Conservation (phyloP, 2,329 filamentous ascomycete species). For the Furcasterigmium sp. region DNA sequence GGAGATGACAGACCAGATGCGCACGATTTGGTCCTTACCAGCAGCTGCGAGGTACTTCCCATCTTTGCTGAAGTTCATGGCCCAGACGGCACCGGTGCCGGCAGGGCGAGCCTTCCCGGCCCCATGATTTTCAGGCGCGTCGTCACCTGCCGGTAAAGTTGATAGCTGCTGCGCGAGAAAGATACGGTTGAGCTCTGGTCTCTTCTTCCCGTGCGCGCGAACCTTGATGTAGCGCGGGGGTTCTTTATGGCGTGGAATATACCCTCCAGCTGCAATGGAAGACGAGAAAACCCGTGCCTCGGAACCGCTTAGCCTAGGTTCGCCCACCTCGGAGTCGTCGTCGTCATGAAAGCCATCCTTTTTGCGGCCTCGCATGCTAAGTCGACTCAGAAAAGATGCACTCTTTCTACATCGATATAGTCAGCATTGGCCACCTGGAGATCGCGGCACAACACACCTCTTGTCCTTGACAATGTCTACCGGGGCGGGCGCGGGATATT, state of each 20-base stretch:
- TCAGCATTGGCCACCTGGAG: neutral
- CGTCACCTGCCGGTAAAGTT: neutral
- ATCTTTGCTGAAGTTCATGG: slow-evolving; percentile 87
- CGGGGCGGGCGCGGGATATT: slow-evolving; percentile 23
- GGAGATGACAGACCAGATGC: slow-evolving; percentile 84
- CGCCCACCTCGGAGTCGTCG: slow-evolving; percentile 66
- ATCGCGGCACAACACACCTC: slow-evolving; percentile 52
- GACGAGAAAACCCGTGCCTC: slow-evolving; percentile 80
- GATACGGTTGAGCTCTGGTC: slow-evolving; percentile 75
- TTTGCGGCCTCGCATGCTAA: slow-evolving; percentile 70
- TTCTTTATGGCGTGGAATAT: slow-evolving; percentile 80
- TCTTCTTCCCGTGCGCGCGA: slow-evolving; percentile 72
- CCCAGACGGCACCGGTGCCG: slow-evolving; percentile 70
- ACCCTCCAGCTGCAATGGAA: slow-evolving; percentile 61
- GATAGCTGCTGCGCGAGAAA: slow-evolving; percentile 91
- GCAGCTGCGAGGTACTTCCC: slow-evolving; percentile 89
- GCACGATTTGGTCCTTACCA: slow-evolving; percentile 78
- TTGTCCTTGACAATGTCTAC: slow-evolving; percentile 54
- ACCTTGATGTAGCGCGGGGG: slow-evolving; percentile 90
- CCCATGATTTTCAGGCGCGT: slow-evolving; percentile 32
- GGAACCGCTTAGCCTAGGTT: slow-evolving; percentile 68
- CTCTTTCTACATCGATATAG: slow-evolving; percentile 60
- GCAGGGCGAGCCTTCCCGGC: slow-evolving; percentile 18
- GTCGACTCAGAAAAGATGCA: slow-evolving; percentile 81
- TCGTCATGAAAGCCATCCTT: slow-evolving; percentile 56